Conservation (phyloP, 306 rosid genomes). For the Rosa rugosa region DNA sequence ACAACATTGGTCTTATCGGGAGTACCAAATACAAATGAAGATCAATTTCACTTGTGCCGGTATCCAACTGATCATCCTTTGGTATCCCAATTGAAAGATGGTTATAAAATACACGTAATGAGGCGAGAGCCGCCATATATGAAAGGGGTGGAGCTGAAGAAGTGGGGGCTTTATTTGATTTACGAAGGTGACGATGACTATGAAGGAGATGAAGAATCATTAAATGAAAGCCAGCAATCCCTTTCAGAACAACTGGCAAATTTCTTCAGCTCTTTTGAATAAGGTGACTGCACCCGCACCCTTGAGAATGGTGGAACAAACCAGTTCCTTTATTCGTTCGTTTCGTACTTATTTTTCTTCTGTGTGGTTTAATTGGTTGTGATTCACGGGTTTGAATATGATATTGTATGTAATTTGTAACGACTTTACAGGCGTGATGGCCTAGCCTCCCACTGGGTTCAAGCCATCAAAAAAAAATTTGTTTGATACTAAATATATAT, state of each 20-base stretch:
- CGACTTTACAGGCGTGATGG: background rate
- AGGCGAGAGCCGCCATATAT: conserved; percentile 37
- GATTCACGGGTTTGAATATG: background rate
- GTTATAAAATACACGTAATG: conserved; percentile 36
- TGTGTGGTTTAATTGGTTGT: background rate
- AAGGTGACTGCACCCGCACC: background rate
- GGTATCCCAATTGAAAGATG: conserved; percentile 35
- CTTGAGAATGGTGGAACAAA: background rate
- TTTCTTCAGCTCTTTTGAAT: conserved; percentile 30
- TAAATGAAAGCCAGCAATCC: conserved; percentile 41
- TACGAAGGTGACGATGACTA: conserved; percentile 71
- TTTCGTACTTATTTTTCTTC: conserved; percentile 8
- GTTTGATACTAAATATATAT: background rate
- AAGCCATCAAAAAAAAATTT: background rate
- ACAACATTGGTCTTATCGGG: conserved; percentile 34
- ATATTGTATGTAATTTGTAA: background rate
- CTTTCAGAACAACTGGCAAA: conserved; percentile 49
- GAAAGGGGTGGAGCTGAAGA: conserved; percentile 48
- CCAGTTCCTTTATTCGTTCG: background rate
- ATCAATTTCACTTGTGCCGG: conserved; percentile 52
- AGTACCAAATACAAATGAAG: conserved; percentile 45
- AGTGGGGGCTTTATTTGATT: conserved; percentile 42
- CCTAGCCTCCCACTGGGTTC: background rate
- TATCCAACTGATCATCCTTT: conserved; percentile 31
- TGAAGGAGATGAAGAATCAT: conserved; percentile 48